These are phyloP conservation scores for Blastocystis sp. DNA, from an alignment of 352 stramenopile species.

Conservation along the genomic window DNA sequence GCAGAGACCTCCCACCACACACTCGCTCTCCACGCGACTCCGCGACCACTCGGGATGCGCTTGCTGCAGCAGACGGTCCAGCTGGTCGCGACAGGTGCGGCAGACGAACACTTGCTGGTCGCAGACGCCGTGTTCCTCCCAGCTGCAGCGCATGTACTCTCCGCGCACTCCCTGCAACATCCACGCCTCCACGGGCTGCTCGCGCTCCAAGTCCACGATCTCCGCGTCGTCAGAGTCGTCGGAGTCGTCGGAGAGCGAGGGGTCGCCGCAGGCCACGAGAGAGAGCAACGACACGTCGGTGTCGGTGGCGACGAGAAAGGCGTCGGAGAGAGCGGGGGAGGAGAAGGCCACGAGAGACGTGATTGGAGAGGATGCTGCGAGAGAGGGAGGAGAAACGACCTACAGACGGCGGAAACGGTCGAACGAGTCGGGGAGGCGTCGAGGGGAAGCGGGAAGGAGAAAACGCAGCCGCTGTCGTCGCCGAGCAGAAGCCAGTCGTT, in stretches of 20 bases:
- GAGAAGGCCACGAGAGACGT: too few species aligned
- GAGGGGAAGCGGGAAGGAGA: too few species aligned
- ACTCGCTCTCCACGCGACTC: not conserved
- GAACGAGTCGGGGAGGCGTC: too few species aligned
- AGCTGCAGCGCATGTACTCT: constrained; percentile 23
- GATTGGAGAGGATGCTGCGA: too few species aligned
- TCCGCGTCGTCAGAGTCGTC: not conserved
- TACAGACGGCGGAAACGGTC: not conserved
- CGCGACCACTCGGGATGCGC: not conserved
- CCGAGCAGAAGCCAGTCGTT: constrained; percentile 9
- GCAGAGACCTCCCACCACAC: constrained; percentile 43
- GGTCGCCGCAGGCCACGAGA: not conserved
- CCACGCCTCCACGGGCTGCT: not conserved
- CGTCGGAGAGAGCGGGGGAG: not conserved
- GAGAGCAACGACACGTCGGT: not conserved
- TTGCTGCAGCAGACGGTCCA: not conserved
- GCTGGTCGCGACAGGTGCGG: constrained; percentile 53
- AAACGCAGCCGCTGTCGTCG: not conserved
- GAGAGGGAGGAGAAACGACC: not conserved
- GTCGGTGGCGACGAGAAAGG: not conserved
- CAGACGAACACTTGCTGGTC: constrained; percentile 57
- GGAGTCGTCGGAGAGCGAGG: not conserved
- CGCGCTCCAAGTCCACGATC: not conserved
- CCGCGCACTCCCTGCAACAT: constrained; percentile 6
- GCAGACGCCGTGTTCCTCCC: constrained; percentile 9